Percentiles rank a stretch among this genome's conserved stretches.
Evolutionary conservation across 140 eudicot species (phyloP).

Genomic region (Cichorium intybus): DNA sequence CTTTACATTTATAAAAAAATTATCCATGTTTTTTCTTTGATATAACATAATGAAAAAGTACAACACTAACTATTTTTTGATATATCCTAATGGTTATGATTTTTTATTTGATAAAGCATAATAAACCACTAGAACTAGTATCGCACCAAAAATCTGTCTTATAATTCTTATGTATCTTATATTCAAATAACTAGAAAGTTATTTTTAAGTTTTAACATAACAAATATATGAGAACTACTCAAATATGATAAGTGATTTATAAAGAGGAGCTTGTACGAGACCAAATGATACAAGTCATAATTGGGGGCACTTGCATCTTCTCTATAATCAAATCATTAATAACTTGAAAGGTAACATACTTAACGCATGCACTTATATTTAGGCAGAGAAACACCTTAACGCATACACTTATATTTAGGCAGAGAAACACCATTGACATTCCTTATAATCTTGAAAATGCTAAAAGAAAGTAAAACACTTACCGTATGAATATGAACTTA

Average conservation of each 20-base stretch:
- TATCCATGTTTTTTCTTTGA: background rate
- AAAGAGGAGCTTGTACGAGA: background rate
- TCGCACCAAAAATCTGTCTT: background rate
- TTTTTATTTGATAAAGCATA: too few relatives aligned
- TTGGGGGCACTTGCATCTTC: too few relatives aligned
- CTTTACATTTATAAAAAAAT: background rate
- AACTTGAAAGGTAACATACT: too few relatives aligned
- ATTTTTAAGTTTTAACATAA: background rate
- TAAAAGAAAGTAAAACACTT: background rate
- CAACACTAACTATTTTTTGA: too few relatives aligned
- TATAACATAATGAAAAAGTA: too few relatives aligned
- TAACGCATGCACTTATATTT: too few relatives aligned
- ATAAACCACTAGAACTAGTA: background rate
- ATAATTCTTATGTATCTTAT: background rate
- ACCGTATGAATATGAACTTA: background rate
- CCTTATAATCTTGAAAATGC: conserved; percentile 16
- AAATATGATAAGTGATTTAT: background rate
- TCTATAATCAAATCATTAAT: background rate
- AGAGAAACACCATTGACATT: conserved; percentile 10
- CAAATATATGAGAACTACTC: background rate
- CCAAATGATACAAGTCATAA: conserved; percentile 2
- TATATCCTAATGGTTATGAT: too few relatives aligned
- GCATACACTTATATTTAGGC: background rate
- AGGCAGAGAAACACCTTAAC: too few relatives aligned
- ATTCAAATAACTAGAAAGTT: background rate